Base-by-base conservation (phyloP, 331 rosid species). In the Quercus lobata region DNA sequence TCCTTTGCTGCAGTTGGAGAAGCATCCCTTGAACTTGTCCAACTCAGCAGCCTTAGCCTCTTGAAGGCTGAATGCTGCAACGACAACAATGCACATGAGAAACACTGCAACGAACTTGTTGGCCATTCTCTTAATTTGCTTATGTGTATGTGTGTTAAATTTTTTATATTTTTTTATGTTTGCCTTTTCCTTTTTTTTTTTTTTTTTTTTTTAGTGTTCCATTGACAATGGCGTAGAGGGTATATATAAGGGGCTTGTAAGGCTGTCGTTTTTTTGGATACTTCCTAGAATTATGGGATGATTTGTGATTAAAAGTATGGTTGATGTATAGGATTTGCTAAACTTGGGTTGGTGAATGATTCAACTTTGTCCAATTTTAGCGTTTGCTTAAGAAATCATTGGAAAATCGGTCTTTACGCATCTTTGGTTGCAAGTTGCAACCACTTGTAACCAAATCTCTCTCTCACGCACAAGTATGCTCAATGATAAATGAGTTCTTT, bases 71-170 rank as follows among this genome's bases (percentile, higher is more conserved):
- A 74, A 17, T 3, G 79, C 71, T 17, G 71, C 79, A n/a, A 63
- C 58, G 12, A 73, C 34, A 17, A 73, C 74, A 29, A 73, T 58
- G 46, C 61, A 35, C 74, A 63, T 53, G 22, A 79, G 35, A 41
- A 73, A 63, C 66, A 63, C 69, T 22, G 78, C 74, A 2, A 63
- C 21, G 17, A 79, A 21, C 68, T 79, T 79, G 30, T 62, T 79
- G 17, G 49, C 83, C 74, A 73, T 71, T 52, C 22, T 54, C 30
- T 74, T 4, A n/a, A 41, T 41, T 41, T 9, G 14, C 49, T 41
- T 41, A 41, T 41, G 49, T 41, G 49, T 5, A 7, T 27, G 15
- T 2, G 8, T 56, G 49, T n/a, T n/a, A 19, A 10, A 53, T 34
- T 2, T 41, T 41, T 37, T 37, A 7, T 41, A 2, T 41, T 41